A percentile compares a stretch with the other conserved stretches of the same genome.
Conservation (phyloP, 129 eudicot genomes). For the Chrysanthemum seticuspe region DNA sequence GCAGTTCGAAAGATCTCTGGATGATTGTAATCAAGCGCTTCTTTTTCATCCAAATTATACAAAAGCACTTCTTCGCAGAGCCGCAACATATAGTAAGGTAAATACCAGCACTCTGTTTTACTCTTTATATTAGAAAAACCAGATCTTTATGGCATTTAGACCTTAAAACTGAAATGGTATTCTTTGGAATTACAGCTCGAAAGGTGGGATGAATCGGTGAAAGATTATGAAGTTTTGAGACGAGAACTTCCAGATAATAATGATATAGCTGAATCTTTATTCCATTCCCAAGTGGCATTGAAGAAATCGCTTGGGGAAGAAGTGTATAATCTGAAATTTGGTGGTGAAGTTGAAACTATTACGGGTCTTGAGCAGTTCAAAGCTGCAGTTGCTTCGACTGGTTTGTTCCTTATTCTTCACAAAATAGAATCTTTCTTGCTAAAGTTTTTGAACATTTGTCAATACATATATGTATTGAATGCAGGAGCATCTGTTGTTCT, state of each 20-base stretch:
- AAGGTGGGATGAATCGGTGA: conserved; percentile 88
- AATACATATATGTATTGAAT: conserved; percentile 10
- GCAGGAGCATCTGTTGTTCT: conserved; percentile 87
- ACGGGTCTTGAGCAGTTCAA: conserved; percentile 71
- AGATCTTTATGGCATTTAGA: neutral
- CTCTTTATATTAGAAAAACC: neutral
- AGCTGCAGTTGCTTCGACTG: conserved; percentile 75
- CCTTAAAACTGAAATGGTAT: neutral
- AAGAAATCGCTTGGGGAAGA: conserved; percentile 88
- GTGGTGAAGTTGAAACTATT: conserved; percentile 85
- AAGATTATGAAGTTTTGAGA: conserved; percentile 78
- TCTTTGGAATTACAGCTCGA: conserved; percentile 60
- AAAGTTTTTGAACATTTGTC: neutral
- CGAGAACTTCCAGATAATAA: conserved; percentile 63
- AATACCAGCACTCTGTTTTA: neutral
- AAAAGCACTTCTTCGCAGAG: conserved; percentile 92
- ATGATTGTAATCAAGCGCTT: conserved; percentile 93
- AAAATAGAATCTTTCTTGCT: conserved; percentile 5
- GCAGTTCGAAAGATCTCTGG: conserved; percentile 66
- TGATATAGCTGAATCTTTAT: conserved; percentile 78
- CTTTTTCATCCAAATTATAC: conserved; percentile 68
- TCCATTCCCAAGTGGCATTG: conserved; percentile 84
- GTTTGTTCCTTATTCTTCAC: conserved; percentile 36
- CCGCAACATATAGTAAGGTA: conserved; percentile 88
- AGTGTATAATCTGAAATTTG: conserved; percentile 81